A percentile compares a stretch with the other conserved stretches of the same genome.
These are phyloP conservation scores for Neurospora discreta DNA, from an alignment of 495 filamentous ascomycete species.

Conservation along the genomic window DNA sequence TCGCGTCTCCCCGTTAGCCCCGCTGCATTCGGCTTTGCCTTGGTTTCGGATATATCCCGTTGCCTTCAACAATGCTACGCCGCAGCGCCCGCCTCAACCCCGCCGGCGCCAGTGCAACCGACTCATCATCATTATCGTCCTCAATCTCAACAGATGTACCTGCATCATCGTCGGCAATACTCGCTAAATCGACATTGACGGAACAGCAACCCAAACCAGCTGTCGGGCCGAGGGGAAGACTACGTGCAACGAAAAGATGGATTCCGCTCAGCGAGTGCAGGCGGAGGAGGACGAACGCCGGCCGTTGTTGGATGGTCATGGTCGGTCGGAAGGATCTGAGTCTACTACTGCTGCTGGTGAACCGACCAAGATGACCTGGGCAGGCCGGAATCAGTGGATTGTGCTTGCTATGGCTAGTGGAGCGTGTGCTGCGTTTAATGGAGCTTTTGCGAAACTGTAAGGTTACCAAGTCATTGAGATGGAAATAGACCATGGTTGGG, in stretches of 20 bases:
- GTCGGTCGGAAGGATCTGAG: not conserved
- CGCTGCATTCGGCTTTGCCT: not conserved
- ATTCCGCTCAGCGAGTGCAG: not conserved
- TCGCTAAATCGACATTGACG: not conserved
- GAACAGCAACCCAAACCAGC: not conserved
- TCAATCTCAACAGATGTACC: not conserved
- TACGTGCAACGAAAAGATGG: not conserved
- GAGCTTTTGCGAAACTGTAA: constrained; percentile 92
- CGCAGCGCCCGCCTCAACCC: not conserved
- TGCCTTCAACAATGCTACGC: not conserved
- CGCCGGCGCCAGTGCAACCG: not conserved
- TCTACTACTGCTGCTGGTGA: no score
- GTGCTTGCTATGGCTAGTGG: constrained; percentile 74
- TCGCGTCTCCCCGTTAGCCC: not conserved
- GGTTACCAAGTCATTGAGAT: constrained; percentile 8
- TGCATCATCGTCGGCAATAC: not conserved
- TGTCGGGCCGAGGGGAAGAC: not conserved
- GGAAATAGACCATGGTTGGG: not conserved
- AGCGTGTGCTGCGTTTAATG: constrained; percentile 84
- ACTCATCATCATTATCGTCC: not conserved
- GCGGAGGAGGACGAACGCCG: constrained; percentile 7
- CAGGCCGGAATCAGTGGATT: constrained; percentile 53
- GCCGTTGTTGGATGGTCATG: constrained; percentile 7
- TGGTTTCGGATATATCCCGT: no score
- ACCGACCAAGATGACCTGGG: constrained; percentile 15